Percentiles rank a stretch among this genome's conserved stretches.
Conservation (phyloP, 2,329 filamentous ascomycete species). For the Sclerotinia sclerotiorum region DNA sequence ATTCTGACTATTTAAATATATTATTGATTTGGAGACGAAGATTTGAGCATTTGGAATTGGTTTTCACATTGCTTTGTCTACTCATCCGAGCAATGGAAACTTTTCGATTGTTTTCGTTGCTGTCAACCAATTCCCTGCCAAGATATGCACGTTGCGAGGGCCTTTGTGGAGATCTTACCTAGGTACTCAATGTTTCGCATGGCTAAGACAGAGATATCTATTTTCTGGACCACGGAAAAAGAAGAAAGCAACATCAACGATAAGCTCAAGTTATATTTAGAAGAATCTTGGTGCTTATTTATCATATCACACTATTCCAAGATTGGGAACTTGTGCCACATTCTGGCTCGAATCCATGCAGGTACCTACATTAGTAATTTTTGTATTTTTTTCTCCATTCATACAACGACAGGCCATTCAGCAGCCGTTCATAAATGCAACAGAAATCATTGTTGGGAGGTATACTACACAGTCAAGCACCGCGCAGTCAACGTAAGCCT, state of each 20-base stretch:
- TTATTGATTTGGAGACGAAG: not conserved
- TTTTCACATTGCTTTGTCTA: conserved; percentile 9
- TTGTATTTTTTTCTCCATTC: not conserved
- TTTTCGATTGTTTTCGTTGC: not conserved
- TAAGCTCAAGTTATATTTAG: not conserved
- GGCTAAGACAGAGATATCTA: too few relatives aligned
- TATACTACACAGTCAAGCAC: not conserved
- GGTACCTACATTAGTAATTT: not conserved
- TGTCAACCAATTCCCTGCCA: not conserved
- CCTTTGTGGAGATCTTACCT: not conserved
- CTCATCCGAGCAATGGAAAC: not conserved
- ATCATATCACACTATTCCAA: not conserved
- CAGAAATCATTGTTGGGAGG: not conserved
- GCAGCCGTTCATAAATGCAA: not conserved
- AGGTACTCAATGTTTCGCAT: not conserved
- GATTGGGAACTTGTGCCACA: not conserved
- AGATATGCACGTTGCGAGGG: not conserved
- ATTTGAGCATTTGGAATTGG: not conserved
- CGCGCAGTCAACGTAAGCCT: too few relatives aligned
- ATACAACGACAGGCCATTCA: not conserved
- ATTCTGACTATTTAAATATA: not conserved
- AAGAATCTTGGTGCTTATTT: not conserved
- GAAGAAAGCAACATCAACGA: not conserved
- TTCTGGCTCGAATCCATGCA: not conserved
- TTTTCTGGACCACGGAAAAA: too few relatives aligned